These are phyloP conservation scores for Pseudonitzschia pungens DNA, from an alignment of 108 stramenopile species.

Conservation along the genomic window DNA sequence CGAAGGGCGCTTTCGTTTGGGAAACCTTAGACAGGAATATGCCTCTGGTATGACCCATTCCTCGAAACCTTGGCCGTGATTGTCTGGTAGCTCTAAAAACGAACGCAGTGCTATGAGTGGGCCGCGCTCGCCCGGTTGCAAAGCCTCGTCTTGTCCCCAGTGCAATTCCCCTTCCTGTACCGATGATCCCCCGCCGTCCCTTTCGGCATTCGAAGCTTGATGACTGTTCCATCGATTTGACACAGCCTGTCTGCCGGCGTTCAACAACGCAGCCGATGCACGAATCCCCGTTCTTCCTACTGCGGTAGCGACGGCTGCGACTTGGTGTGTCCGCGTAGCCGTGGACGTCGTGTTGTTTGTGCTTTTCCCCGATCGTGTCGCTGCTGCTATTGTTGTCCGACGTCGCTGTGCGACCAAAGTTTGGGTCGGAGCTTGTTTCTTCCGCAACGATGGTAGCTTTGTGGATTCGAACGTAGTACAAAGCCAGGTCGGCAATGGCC, in stretches of 20 bases:
- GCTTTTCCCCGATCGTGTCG: conserved; percentile 1
- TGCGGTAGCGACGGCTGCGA: conserved; percentile 12
- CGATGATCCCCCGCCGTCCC: background rate
- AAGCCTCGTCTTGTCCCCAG: background rate
- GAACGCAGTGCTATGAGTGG: conserved; percentile 22
- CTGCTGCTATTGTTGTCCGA: background rate
- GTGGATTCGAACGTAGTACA: conserved; percentile 64
- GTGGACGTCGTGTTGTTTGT: background rate
- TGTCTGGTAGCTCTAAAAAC: conserved; percentile 43
- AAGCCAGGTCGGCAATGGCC: conserved; percentile 68
- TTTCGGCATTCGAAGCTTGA: background rate
- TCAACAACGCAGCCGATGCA: conserved; percentile 24
- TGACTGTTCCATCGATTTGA: conserved; percentile 13
- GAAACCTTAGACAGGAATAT: conserved; percentile 47
- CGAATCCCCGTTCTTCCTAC: conserved; percentile 12
- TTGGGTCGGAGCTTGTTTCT: background rate
- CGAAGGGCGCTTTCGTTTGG: conserved; percentile 10
- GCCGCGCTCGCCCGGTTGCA: conserved; percentile 4
- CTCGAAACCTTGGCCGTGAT: conserved; percentile 14
- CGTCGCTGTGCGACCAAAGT: background rate
- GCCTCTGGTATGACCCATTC: conserved; percentile 76
- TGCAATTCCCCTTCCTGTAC: background rate
- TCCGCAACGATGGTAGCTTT: conserved; percentile 36
- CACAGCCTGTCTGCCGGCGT: conserved; percentile 42
- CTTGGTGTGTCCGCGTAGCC: background rate